Evolutionary conservation across 2,329 filamentous ascomycete species (phyloP), one percentile per base, ranked within the genome.

Genomic region (Aureobasidium sp.): DNA sequence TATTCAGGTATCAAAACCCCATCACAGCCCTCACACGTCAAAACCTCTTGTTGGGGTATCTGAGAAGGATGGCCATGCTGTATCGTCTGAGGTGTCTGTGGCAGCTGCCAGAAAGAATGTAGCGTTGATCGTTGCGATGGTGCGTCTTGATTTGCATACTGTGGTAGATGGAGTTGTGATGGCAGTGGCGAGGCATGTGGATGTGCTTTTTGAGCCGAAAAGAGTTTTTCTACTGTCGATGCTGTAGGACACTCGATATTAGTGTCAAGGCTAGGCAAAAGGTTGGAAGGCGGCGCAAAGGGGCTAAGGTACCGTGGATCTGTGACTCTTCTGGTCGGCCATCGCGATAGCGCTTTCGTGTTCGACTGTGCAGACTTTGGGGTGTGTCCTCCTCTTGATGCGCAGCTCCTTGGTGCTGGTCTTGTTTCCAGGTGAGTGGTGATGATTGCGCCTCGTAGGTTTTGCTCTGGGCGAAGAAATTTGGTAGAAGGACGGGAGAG

Each of bases 281-380:
- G 42, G 32, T 17, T 15, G 20, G 62, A 53, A 67, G 63, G 37
- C 32, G 55, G 52, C 44, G 65, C 76, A 20, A 20, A 20, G 1
- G 20, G 20, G 32, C 2, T 10, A 34, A 34, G 12, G 66, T 73
- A 85, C 83, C 78, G 69, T 84, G 80, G 62, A 86, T 77, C 17
- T 76, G 71, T 60, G 78, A 73, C 61, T 84, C 82, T 60, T 83
- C 78, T 0, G 84, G 84, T 48, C 84, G 76, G 67, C 82, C 80
- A 69, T 86, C 79, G 63, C 83, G 77, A 66, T 82, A 78, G 37
- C 84, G 74, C 71, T 87, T 87, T 63, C 80, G 76, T 62, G 84
- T 87, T 20, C 84, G 79, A 64, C 78, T 79, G 66, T 81, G 77
- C 48, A 84, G 76, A n/a, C 8, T 50, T 6, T 50, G 47, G 6